phyloP scores from a whole-genome alignment of 192 early-diverging fungal genomes.

The Chytriomyces sp. region DNA sequence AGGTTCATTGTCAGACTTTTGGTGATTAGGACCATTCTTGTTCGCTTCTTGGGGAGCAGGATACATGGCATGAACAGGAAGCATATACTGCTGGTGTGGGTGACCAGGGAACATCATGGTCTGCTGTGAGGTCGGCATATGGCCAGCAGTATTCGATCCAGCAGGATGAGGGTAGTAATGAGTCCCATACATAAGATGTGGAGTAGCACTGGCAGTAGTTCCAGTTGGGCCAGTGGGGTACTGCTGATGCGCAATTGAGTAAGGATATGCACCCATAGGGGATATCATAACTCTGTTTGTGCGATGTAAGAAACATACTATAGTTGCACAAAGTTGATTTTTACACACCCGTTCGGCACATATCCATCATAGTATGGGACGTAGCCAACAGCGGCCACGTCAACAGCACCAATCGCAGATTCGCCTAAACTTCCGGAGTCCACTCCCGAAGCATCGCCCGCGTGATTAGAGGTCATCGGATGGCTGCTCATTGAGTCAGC shows the following conservation, averaged over 20 bases:
- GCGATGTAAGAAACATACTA: neutral
- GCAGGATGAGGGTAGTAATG: constrained; percentile 24
- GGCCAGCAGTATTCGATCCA: neutral
- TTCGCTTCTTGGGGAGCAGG: too few species aligned
- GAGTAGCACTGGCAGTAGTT: neutral
- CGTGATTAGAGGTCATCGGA: neutral
- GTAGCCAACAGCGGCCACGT: neutral
- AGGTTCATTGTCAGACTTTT: too few species aligned
- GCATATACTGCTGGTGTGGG: constrained; percentile 12
- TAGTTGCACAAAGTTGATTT: neutral
- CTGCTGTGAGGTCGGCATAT: neutral
- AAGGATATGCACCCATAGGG: constrained; percentile 4
- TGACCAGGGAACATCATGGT: constrained; percentile 6
- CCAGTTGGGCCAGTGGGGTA: neutral
- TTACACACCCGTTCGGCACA: constrained; percentile 18
- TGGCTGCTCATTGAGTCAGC: neutral
- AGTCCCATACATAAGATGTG: constrained; percentile 23
- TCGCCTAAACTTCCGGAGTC: neutral
- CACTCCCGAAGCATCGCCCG: neutral
- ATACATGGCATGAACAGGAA: neutral
- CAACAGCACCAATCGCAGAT: constrained; percentile 3
- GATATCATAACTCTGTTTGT: constrained; percentile 9
- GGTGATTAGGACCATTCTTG: too few species aligned
- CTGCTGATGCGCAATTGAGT: constrained; percentile 12
- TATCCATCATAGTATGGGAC: constrained; percentile 26